Conservation (phyloP, 768 basidiomycete genomes). For the Mycena maculata region DNA sequence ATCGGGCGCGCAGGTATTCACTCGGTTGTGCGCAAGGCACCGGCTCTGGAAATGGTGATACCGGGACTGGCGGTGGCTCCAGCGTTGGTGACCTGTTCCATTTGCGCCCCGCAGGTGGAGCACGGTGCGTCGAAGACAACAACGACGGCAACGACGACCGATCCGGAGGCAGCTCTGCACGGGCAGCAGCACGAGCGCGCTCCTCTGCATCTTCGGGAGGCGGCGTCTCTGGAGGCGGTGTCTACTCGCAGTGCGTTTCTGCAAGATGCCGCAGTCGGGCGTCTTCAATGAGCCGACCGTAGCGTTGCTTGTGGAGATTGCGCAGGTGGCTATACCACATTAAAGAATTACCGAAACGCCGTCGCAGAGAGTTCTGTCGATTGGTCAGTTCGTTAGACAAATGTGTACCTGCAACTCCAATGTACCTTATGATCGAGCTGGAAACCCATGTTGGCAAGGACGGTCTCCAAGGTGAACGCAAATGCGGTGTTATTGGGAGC, state of each 20-base stretch:
- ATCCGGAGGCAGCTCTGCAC: neutral
- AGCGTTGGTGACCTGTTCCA: neutral
- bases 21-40: neutral
- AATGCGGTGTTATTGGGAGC: neutral
- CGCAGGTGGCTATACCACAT: conserved; percentile 11
- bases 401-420: neutral
- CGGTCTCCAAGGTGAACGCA: neutral
- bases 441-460: neutral
- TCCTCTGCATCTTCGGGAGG: neutral
- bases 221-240: neutral
- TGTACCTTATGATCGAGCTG: conserved; percentile 2
- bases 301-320: neutral
- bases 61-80: neutral
- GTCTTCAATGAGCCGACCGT: neutral
- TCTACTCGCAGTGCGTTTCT: neutral
- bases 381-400: neutral
- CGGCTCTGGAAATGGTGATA: conserved; percentile 11
- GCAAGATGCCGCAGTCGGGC: neutral
- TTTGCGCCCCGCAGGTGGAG: neutral
- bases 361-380: conserved; percentile 3
- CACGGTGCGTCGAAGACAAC: neutral
- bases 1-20: conserved; percentile 17
- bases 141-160: neutral
- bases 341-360: conserved; percentile 7
- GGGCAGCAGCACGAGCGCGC: neutral